Evolutionary conservation across 768 basidiomycete genomes (phyloP).

Genomic region (Solioccasus polychromus): DNA sequence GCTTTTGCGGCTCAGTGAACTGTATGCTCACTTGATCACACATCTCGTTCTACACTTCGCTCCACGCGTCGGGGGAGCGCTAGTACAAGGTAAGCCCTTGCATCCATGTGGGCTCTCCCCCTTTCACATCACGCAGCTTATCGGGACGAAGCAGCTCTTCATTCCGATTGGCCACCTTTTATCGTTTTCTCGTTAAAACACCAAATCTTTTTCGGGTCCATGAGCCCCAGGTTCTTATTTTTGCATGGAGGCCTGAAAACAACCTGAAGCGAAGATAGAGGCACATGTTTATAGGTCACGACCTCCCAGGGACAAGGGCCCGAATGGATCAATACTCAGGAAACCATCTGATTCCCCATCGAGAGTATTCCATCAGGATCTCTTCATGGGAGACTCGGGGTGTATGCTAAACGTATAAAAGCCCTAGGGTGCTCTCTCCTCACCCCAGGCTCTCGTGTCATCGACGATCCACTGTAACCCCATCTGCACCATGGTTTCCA

Average conservation of each 20-base stretch:
- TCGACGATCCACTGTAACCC: not conserved
- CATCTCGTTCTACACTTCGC: not conserved
- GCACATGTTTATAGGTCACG: constrained; percentile 1
- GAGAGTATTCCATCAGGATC: not conserved
- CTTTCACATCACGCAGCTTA: not conserved
- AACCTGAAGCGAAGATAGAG: not conserved
- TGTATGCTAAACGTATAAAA: constrained; percentile 12
- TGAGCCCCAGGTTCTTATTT: not conserved
- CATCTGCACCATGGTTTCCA: constrained; percentile 17
- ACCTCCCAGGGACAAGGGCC: not conserved
- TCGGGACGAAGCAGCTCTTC: not conserved
- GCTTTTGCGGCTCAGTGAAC: not conserved
- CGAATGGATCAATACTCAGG: not conserved
- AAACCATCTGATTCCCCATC: not conserved
- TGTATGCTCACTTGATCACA: not conserved
- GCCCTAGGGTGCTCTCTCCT: not conserved
- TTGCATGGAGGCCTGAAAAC: not conserved
- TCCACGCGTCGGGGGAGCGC: not conserved
- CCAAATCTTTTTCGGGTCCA: not conserved
- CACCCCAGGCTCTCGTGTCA: not conserved
- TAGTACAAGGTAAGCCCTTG: not conserved
- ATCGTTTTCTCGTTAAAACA: constrained; percentile 1
- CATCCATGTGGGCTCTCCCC: constrained; percentile 7
- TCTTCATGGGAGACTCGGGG: constrained; percentile 1
- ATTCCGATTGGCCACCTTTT: not conserved